Base-by-base conservation (phyloP, 768 basidiomycete genomes). In the Suillus ampliporus region DNA sequence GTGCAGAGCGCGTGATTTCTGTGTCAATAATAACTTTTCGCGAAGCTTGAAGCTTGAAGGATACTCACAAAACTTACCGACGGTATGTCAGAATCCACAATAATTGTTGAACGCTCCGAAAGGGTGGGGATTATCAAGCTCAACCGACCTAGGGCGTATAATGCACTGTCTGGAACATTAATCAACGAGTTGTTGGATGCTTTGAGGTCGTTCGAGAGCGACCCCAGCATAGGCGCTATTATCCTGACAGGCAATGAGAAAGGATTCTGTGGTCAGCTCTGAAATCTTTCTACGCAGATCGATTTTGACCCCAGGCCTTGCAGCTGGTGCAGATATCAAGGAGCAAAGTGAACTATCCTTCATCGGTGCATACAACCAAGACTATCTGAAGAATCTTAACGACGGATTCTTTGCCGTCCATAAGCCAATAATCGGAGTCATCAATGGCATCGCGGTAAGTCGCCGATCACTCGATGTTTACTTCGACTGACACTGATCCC, bases 281-380 rank as follows among this genome's bases (percentile, higher is more conserved):
- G 38, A 60, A 38, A 11, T 19, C 61, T 28, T 26, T 37, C 47
- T 44, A 35, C 11, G 3, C 15, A 38, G 35, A 37, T 31, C 19
- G 8, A 23, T 26, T 52, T 44, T 66, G 35, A 34, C 41, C 21
- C 2, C 31, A 31, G 31, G 31, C 17, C 31, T 50, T 41, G 19
- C 62, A 92, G 95, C 95, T 66, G 95, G 97, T 2, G 97, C 97
- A 14, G 97, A 99, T 76, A 98, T 99, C 78, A 98, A 96, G 78
- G 96, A 98, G 76, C 97, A 98, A 92, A 95, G 92, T 76, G 91
- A 94, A 31, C 71, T 79, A 92, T 94, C 80, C 79, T 82, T 84
- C 61, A 74, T 82, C 38, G 69, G 78, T 37, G 82, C 79, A 17
- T 84, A 84, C 73, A 78, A 71, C 48, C 64, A 64, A 17, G 79